These are phyloP conservation scores for Aspergillus sp. DNA, from an alignment of 2,329 filamentous ascomycete species.

Conservation along the genomic window DNA sequence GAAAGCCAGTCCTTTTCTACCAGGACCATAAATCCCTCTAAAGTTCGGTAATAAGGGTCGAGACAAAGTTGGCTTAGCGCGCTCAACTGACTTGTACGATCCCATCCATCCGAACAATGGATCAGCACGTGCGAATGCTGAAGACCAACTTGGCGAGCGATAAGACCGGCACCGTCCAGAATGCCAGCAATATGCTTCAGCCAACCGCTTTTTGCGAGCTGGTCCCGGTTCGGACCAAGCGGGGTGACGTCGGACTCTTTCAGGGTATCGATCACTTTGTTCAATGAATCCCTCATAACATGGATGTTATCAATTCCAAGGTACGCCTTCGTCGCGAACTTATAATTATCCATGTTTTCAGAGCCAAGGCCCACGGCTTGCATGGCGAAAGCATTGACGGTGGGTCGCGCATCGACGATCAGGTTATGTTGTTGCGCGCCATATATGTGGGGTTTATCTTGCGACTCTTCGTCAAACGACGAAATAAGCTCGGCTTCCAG, in stretches of 20 bases:
- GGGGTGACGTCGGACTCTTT: constrained; percentile 90
- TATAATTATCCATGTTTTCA: constrained; percentile 98
- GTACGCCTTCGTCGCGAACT: constrained; percentile 85
- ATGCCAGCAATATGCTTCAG: constrained; percentile 83
- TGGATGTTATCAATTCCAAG: constrained; percentile 98
- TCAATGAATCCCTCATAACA: constrained; percentile 90
- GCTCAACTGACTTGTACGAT: constrained; percentile 91
- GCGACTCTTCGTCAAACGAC: constrained; percentile 56
- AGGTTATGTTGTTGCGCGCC: constrained; percentile 91
- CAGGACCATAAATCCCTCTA: constrained; percentile 91
- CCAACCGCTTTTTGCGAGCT: constrained; percentile 83
- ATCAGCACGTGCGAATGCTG: constrained; percentile 94
- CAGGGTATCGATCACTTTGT: constrained; percentile 82
- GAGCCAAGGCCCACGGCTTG: constrained; percentile 90
- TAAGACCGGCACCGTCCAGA: constrained; percentile 78
- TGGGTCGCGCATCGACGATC: constrained; percentile 93
- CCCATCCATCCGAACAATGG: constrained; percentile 98
- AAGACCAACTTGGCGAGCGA: constrained; percentile 83
- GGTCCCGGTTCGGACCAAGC: constrained; percentile 76
- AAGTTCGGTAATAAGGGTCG: constrained; percentile 90
- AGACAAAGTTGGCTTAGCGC: constrained; percentile 89
- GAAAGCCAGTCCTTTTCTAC: constrained; percentile 98
- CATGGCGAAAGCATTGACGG: constrained; percentile 91
- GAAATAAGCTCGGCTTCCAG: constrained; percentile 68
- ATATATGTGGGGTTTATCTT: constrained; percentile 69